Evolutionary conservation across 352 stramenopile species (phyloP).

Genomic region (Globisporangium recalcitrans): DNA sequence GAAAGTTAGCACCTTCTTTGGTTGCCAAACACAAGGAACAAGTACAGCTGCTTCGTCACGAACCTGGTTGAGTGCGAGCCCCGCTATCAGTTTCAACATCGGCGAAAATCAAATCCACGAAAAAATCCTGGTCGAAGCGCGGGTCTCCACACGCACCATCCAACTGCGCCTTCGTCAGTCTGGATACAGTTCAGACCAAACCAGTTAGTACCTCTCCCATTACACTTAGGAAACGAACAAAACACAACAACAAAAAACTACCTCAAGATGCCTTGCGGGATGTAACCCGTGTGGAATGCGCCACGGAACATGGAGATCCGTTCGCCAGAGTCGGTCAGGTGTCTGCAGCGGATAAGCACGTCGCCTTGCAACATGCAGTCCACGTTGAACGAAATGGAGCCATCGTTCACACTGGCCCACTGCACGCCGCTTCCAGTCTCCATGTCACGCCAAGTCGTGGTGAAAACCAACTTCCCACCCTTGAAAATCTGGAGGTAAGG

Average conservation of each 20-base stretch:
- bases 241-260: conserved; percentile 19
- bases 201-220: neutral
- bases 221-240: neutral
- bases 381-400: conserved; percentile 91
- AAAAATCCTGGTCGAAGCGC: conserved; percentile 94
- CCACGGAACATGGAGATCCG: conserved; percentile 96
- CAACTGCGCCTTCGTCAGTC: conserved; percentile 93
- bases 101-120: conserved; percentile 96
- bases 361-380: conserved; percentile 97
- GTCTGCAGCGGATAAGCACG: conserved; percentile 94
- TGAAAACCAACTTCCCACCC: conserved; percentile 94
- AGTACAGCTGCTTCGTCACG: neutral
- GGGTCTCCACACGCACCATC: conserved; percentile 93
- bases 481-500: conserved; percentile 99
- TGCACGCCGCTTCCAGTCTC: conserved; percentile 85
- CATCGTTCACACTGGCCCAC: conserved; percentile 87
- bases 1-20: neutral
- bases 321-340: conserved; percentile 87
- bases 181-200: conserved; percentile 17
- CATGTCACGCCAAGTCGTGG: conserved; percentile 87
- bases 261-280: conserved; percentile 92
- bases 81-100: conserved; percentile 82
- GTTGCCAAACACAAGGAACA: neutral
- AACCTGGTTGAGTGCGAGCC: conserved; percentile 14
- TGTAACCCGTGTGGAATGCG: conserved; percentile 98